Conservation (phyloP, 2,329 filamentous ascomycete genomes). For the Cylindrodendrum hubeiense region DNA sequence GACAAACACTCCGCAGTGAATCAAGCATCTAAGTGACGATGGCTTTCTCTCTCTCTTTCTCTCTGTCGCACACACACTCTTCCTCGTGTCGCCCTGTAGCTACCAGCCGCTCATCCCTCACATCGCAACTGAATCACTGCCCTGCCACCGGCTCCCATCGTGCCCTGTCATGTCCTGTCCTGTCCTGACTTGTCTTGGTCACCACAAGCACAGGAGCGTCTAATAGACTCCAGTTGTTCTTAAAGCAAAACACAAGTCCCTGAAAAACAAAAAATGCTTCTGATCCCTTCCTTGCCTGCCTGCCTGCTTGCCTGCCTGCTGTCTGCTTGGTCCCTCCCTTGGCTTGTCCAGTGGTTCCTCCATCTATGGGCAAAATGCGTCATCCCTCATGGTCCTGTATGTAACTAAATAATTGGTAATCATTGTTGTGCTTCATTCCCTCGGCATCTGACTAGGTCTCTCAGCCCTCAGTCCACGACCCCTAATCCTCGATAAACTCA, state of each 20-base stretch:
- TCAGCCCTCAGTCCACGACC: background rate
- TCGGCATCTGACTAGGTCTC: background rate
- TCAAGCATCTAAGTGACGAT: background rate
- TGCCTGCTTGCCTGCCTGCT: constrained; percentile 7
- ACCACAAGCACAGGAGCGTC: constrained; percentile 20
- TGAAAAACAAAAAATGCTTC: constrained; percentile 7
- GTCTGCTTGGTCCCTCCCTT: background rate
- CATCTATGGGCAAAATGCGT: constrained; percentile 23
- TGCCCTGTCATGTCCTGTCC: constrained; percentile 9
- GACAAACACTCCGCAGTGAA: too few relatives aligned
- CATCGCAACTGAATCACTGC: constrained; percentile 21
- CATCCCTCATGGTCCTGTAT: constrained; percentile 14
- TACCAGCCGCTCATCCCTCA: constrained; percentile 1
- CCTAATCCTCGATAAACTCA: constrained; percentile 78
- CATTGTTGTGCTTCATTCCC: background rate
- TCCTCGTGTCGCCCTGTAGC: background rate
- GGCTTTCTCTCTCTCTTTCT: background rate
- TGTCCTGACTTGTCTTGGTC: constrained; percentile 5
- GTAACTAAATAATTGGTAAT: constrained; percentile 9
- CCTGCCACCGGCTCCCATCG: constrained; percentile 5
- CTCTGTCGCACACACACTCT: background rate
- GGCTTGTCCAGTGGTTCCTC: constrained; percentile 12
- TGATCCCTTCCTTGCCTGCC: constrained; percentile 13
- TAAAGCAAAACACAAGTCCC: constrained; percentile 5
- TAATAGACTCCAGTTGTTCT: constrained; percentile 21